Evolutionary conservation across 2,329 filamentous ascomycete species (phyloP).

Genomic region (Fusarium goolgardi): DNA sequence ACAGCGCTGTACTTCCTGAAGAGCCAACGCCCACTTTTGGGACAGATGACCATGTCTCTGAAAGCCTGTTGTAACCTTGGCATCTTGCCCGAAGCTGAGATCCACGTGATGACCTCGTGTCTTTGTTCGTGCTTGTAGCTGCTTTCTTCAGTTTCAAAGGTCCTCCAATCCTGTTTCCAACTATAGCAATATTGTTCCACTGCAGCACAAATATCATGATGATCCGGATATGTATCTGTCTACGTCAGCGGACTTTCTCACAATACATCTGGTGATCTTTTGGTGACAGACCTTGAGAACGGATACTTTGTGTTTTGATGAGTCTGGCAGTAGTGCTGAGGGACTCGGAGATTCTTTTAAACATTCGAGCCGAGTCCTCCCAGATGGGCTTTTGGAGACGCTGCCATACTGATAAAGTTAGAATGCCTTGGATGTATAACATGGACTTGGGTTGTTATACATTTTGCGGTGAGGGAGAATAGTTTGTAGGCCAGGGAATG

Average conservation of each 20-base stretch:
- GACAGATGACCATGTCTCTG: not conserved
- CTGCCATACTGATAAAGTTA: not conserved
- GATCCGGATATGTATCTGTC: not conserved
- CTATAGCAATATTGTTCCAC: not conserved
- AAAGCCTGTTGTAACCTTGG: rapidly evolving
- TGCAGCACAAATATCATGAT: rapidly evolving
- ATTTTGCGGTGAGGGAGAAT: not conserved
- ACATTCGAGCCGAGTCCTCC: not conserved
- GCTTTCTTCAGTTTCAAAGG: not conserved
- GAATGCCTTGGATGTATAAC: too few relatives aligned
- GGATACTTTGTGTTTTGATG: not conserved
- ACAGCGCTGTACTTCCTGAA: constrained; percentile 6
- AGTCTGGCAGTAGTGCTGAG: rapidly evolving
- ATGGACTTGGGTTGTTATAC: rapidly evolving
- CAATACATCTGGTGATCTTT: too few relatives aligned
- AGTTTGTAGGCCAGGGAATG: constrained; percentile 1
- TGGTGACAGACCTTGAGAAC: not conserved
- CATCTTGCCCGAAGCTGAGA: constrained; percentile 1
- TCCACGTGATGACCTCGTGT: not conserved
- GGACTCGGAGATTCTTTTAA: not conserved
- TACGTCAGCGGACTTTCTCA: not conserved
- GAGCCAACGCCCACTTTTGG: constrained; percentile 6
- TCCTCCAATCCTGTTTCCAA: not conserved
- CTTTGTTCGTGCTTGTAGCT: not conserved
- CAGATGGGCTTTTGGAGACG: constrained; percentile 14